Conservation (phyloP, 192 early-diverging fungal species). For the Entomortierella lignicola region DNA sequence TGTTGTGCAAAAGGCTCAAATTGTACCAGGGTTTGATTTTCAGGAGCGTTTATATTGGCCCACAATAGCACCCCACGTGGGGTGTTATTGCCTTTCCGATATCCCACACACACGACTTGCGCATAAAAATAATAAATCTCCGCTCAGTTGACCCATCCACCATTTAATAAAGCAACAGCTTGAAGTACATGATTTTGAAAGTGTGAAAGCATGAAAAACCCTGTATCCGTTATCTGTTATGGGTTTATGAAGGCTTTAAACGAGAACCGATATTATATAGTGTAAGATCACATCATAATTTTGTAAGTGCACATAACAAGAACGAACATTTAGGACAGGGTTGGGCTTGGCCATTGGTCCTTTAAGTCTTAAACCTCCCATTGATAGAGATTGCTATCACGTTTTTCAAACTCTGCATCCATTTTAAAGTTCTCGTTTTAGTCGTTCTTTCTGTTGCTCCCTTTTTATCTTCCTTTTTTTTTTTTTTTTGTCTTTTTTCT, state of each 20-base stretch:
- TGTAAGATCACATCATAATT: no score
- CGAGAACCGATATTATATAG: no score
- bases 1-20: no score
- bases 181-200: no score
- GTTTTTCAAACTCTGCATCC: background rate
- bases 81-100: background rate
- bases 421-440: background rate
- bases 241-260: no score
- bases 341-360: background rate
- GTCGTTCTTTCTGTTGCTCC: background rate
- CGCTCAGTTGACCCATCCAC: no score
- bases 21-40: background rate
- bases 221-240: no score
- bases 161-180: no score
- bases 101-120: background rate
- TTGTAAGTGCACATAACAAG: no score
- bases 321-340: no score
- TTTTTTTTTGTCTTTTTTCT: background rate
- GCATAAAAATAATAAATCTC: background rate
- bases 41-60: background rate
- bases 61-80: background rate
- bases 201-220: no score
- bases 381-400: slow-evolving; percentile 12
- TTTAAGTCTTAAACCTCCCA: background rate
- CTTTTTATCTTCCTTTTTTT: background rate